Evolutionary conservation across 352 stramenopile species (phyloP), one percentile per base, ranked within the genome.

Genomic region (Saprolegnia parasitica): DNA sequence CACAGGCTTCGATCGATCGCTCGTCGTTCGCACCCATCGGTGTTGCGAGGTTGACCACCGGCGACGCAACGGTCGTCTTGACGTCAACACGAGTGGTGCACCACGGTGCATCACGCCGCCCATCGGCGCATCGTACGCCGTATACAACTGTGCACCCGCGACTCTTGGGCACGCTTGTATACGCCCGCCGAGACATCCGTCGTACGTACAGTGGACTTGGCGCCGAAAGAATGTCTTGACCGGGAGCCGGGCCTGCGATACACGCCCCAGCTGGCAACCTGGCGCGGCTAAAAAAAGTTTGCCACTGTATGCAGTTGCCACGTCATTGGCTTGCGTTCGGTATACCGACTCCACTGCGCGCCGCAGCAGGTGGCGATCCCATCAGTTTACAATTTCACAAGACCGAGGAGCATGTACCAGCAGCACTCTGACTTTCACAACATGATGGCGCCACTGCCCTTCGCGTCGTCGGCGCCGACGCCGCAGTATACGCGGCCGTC

Each of bases 351-450:
- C 11, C 1, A 49, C 1, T 10, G 42, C 42, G 18, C 11, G 10
- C 39, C 15, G 39, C 8, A 15, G 13, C 11, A 15, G 13, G 42
- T 15, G 13, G 42, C 42, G 42, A n/a, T 49, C 42, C 42, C 11
- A 16, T 60, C 52, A 60, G 52, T 60, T 60, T 60, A 4, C 52
- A 60, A 26, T 60, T 40, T 16, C 20, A 21, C 52, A 35, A 21
- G 20, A 21, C 11, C 52, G 16, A 16, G 23, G 52, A 39, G 29
- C 29, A 60, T 60, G 52, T 60, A 60, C 52, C 52, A 58, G 32
- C 52, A 58, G 32, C 39, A 8, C 42, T 49, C 42, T 3, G 13
- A 49, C 29, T 35, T 35, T 35, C 29, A 35, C 29, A 35, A 35
- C 29, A 35, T 35, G 29, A 35, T 35, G 29, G 29, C 29, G 29